Base-by-base conservation (phyloP, 192 early-diverging fungal genomes). In the Funneliformis geosporum region DNA sequence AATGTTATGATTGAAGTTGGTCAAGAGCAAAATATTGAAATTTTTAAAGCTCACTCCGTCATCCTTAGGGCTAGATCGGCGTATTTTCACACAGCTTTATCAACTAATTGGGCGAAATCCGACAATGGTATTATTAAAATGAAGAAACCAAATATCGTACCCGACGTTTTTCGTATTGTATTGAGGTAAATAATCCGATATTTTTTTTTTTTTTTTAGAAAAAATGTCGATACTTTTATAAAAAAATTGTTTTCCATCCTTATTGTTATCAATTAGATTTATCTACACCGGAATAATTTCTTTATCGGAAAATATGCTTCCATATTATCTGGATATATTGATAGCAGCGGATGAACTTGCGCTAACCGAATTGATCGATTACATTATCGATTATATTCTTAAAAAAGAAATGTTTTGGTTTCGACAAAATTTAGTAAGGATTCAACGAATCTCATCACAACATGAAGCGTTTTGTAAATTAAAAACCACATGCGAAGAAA, bases 21-120 rank as follows among this genome's bases (percentile, higher is more conserved):
- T 4, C 28, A 73, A 4, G 39, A 73, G 8, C 70, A 40, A 46
- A 73, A 18, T 12, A 73, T 73, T 10, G n/a, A 75, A 75, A 60
- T 27, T 4, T 75, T 75, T 44, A 60, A 75, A 23, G 73, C 73
- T 16, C 73, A 75, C 39, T 75, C 73, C 6, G n/a, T 75, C 12
- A 75, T 75, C 28, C 27, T 75, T 4, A 27, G 39, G 16, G 55
- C 73, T 8, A 47, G 73, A 28, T 75, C 46, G 9, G 5, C 73
- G 21, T 75, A 75, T 75, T 75, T 75, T 47, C 25, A 8, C 8
- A 27, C 25, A 6, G 73, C 73, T 39, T 59, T 75, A 18, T 75
- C 73, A 18, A 23, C 43, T 10, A 33, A 59, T 27, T 75, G 73
- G 73, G 59, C 43, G 4, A 75, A 75, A 59, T 28, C 21, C 16